phyloP scores from a whole-genome alignment of 2,329 filamentous ascomycete species.

The Erysiphe pulchra region DNA sequence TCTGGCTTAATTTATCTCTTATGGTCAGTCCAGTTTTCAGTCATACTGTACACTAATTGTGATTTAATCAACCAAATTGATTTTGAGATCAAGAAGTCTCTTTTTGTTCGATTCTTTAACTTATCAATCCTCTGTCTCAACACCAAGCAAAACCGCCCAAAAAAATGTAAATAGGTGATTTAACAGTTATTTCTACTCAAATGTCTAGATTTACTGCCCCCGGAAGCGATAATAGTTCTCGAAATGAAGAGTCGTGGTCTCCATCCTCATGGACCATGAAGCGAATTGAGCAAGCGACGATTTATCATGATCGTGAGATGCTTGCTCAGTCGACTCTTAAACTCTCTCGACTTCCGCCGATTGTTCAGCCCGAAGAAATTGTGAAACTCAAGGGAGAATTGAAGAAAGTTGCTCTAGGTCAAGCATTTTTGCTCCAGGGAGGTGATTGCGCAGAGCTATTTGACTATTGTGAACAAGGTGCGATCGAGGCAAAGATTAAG shows the following conservation, averaged over 20 bases:
- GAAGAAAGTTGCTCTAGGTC: constrained; percentile 65
- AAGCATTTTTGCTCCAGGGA: constrained; percentile 83
- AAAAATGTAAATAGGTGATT: no score
- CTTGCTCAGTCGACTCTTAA: constrained; percentile 35
- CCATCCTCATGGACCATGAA: constrained; percentile 50
- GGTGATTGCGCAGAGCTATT: constrained; percentile 96
- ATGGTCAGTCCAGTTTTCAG: no score
- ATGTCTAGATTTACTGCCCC: no score
- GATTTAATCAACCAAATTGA: no score
- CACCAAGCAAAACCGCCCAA: no score
- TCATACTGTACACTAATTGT: no score
- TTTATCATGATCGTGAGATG: constrained; percentile 35
- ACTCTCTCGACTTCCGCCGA: constrained; percentile 43
- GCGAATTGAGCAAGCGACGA: constrained; percentile 52
- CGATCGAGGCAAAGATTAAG: constrained; percentile 93
- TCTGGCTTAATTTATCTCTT: no score
- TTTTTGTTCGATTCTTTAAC: no score
- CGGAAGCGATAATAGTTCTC: no score
- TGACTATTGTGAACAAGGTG: constrained; percentile 72
- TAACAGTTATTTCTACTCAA: no score
- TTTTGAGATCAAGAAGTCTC: no score
- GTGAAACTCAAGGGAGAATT: constrained; percentile 52
- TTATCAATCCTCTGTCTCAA: no score
- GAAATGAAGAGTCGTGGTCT: constrained; percentile 18
- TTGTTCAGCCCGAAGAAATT: constrained; percentile 64